Percentiles rank a stretch among this genome's conserved stretches.
Evolutionary conservation across 129 eudicot species (phyloP).

Genomic region (Cynara cardunculus): DNA sequence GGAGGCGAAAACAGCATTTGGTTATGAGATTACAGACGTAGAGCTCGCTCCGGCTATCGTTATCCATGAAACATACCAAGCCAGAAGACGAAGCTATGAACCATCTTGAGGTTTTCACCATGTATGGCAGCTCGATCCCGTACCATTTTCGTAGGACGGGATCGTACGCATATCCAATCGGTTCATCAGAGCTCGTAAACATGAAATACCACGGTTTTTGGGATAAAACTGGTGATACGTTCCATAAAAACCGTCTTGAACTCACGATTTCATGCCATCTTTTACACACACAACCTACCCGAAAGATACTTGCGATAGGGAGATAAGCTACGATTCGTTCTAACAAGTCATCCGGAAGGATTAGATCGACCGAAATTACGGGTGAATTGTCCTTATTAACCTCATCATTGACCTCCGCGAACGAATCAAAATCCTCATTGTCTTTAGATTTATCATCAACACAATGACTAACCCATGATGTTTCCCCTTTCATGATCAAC

Average conservation of each 20-base stretch:
- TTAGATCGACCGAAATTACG: constrained; percentile 52
- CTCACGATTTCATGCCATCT: constrained; percentile 81
- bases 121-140: constrained; percentile 71
- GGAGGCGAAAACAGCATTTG: constrained; percentile 37
- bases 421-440: constrained; percentile 33
- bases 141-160: constrained; percentile 82
- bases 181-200: constrained; percentile 88
- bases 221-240: constrained; percentile 31
- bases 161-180: constrained; percentile 78
- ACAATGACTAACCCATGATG: constrained; percentile 86
- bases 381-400: constrained; percentile 30
- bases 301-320: constrained; percentile 73
- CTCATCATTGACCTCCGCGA: constrained; percentile 51
- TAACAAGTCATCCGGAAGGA: constrained; percentile 80
- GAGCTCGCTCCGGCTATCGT: constrained; percentile 64
- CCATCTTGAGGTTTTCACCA: constrained; percentile 77
- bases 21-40: constrained; percentile 87
- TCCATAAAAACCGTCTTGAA: constrained; percentile 80
- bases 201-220: constrained; percentile 97
- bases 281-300: constrained; percentile 93
- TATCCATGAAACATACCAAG: constrained; percentile 87
- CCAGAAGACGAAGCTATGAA: constrained; percentile 80
- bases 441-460: constrained; percentile 26
- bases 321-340: constrained; percentile 71
- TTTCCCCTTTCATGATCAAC: constrained; percentile 61